Evolutionary conservation across 441 rosid species (phyloP).

Genomic region (Macaranga tanarius): DNA sequence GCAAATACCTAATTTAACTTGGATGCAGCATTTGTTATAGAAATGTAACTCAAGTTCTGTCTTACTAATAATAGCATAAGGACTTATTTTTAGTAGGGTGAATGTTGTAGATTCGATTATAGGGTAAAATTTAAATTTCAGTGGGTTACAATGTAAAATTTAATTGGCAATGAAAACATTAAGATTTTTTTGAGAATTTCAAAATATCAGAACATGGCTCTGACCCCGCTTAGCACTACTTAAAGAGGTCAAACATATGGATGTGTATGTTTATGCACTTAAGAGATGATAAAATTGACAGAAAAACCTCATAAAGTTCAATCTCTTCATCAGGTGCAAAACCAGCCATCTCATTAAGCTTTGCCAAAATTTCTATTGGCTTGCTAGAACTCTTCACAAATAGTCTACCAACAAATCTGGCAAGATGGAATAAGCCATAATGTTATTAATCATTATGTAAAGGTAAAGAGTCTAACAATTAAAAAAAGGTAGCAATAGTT

Average conservation of each 20-base stretch:
- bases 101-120: no score
- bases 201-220: no score
- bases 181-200: no score
- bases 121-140: no score
- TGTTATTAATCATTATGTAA: conserved; percentile 20
- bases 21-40: not conserved
- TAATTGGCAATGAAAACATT: no score
- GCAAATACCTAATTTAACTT: conserved; percentile 1
- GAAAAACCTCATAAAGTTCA: conserved; percentile 84
- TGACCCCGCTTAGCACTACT: not conserved
- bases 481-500: not conserved
- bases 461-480: not conserved
- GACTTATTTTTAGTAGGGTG: no score
- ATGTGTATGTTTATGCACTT: not conserved
- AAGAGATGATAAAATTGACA: conserved; percentile 5
- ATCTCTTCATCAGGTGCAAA: conserved; percentile 82
- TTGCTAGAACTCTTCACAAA: conserved; percentile 74
- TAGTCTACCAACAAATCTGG: conserved; percentile 85
- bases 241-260: not conserved
- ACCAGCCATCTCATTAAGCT: conserved; percentile 88
- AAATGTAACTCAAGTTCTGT: no score
- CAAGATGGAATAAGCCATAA: conserved; percentile 27
- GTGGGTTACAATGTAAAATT: no score
- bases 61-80: no score
- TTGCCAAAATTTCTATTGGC: conserved; percentile 73